phyloP scores from a whole-genome alignment of 192 early-diverging fungal species.

The Coemansia sp. region DNA sequence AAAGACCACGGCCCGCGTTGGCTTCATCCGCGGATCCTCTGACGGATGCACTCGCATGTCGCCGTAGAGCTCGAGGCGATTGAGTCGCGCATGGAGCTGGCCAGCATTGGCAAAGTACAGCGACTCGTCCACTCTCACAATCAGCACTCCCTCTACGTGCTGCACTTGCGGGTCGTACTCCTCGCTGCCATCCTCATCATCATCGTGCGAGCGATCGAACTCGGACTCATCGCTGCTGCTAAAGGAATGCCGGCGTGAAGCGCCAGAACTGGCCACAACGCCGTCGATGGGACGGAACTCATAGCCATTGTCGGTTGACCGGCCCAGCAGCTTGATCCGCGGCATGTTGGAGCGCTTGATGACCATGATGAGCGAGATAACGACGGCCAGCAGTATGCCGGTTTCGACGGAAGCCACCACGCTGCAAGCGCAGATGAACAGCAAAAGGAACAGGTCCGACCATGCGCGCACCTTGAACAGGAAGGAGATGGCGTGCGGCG shows the following conservation, averaged over 20 bases:
- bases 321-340: conserved; percentile 76
- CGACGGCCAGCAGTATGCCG: conserved; percentile 91
- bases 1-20: conserved; percentile 83
- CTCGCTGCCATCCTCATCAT: conserved; percentile 13
- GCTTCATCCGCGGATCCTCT: conserved; percentile 79
- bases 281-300: conserved; percentile 72
- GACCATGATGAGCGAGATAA: conserved; percentile 86
- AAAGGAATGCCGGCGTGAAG: conserved; percentile 29
- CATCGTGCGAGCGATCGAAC: conserved; percentile 8
- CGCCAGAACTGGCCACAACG: conserved; percentile 56
- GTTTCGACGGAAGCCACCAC: conserved; percentile 88
- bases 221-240: conserved; percentile 10
- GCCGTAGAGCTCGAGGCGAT: conserved; percentile 92
- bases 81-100: conserved; percentile 92
- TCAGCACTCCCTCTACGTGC: conserved; percentile 81
- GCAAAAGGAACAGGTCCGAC: conserved; percentile 81
- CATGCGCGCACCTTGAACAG: conserved; percentile 78
- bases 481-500: conserved; percentile 78
- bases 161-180: conserved; percentile 59
- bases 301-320: conserved; percentile 57
- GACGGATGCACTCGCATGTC: conserved; percentile 95
- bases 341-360: conserved; percentile 91
- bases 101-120: conserved; percentile 98
- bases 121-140: conserved; percentile 91
- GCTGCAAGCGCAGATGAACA: conserved; percentile 91